Base-by-base conservation (phyloP, 768 basidiomycete species). In the Boletus sp. region DNA sequence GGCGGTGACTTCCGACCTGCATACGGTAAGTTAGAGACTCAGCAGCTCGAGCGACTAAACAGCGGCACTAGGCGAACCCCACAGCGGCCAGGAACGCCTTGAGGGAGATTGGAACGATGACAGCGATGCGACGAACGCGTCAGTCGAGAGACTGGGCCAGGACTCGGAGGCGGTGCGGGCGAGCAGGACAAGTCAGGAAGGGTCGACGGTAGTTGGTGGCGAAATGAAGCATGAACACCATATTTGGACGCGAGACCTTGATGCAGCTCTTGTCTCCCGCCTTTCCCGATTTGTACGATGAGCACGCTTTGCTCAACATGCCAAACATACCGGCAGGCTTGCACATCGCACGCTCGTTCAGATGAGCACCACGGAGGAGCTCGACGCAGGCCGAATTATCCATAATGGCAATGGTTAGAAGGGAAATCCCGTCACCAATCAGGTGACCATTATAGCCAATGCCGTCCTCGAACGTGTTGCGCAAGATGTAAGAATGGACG, bases 301-400 rank as follows among this genome's bases (percentile, higher is more conserved):
- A 82, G 54, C 80, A 85, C 5, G 90, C 84, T 68, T 90, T 92
- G 71, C 76, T 83, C 57, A 95, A 68, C n/a, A 86, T 69, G 5
- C 89, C 91, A 1, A 95, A 74, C 24, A 97, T 58, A 0, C 94
- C 94, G 1, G 80, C 86, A 0, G 91, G 88, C 67, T 93, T 89
- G 63, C 83, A 76, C 60, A 84, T 83, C 2, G 85, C 78, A 30
- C 83, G 78, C 60, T 90, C 88, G 50, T 77, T 83, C 28, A 90
- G 66, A 57, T 80, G 76, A 1, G 84, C 80, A 10, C 93, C 92
- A 20, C 93, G 81, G 15, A 98, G 76, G 4, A 97, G 76, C 69
- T 96, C 94, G 36, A 96, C 74, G 61, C 93, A 92, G 0, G 86
- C 88, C 2, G 85, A 77, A 61, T 93, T 94, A 67, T 93, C 92